phyloP scores from a whole-genome alignment of 2,329 filamentous ascomycete genomes.

The Fusarium staphyleae region DNA sequence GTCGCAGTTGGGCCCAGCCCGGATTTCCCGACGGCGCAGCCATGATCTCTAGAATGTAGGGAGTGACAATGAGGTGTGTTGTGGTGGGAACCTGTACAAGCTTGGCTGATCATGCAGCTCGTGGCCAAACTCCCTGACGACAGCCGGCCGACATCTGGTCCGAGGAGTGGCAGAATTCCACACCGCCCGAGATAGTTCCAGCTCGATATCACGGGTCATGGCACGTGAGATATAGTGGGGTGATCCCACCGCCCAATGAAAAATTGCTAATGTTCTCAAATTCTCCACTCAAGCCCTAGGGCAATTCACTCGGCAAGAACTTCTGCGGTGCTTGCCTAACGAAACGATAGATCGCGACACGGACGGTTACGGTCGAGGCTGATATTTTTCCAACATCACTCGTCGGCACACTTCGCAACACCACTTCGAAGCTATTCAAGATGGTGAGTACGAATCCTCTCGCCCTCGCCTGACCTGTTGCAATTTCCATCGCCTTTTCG shows the following conservation, averaged over 20 bases:
- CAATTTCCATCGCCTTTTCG: slow-evolving; percentile 21
- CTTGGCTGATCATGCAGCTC: slow-evolving; percentile 21
- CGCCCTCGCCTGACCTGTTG: slow-evolving; percentile 18
- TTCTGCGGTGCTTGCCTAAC: slow-evolving; percentile 44
- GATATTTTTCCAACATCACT: slow-evolving; percentile 47
- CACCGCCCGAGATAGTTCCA: slow-evolving; percentile 40
- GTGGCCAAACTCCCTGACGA: slow-evolving; percentile 37
- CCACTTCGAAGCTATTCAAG: slow-evolving; percentile 54
- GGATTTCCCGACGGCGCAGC: slow-evolving; percentile 59
- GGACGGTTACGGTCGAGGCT: slow-evolving; percentile 48
- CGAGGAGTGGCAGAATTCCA: slow-evolving; percentile 36
- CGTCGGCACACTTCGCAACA: slow-evolving; percentile 52
- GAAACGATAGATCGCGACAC: slow-evolving; percentile 46
- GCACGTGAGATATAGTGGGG: slow-evolving; percentile 37
- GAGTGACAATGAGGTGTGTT: slow-evolving; percentile 17
- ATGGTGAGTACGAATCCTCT: slow-evolving; percentile 54
- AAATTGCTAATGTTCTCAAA: slow-evolving; percentile 38
- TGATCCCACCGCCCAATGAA: slow-evolving; percentile 42
- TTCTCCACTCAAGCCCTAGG: slow-evolving; percentile 47
- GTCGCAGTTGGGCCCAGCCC: slow-evolving; percentile 92
- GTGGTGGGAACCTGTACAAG: slow-evolving; percentile 19
- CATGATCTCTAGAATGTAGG: slow-evolving; percentile 49
- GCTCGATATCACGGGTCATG: not conserved
- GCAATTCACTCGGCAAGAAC: slow-evolving; percentile 49
- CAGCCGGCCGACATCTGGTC: slow-evolving; percentile 35